These are phyloP conservation scores for Cladosporium sp. DNA, from an alignment of 2,329 filamentous ascomycete species.

Conservation along the genomic window DNA sequence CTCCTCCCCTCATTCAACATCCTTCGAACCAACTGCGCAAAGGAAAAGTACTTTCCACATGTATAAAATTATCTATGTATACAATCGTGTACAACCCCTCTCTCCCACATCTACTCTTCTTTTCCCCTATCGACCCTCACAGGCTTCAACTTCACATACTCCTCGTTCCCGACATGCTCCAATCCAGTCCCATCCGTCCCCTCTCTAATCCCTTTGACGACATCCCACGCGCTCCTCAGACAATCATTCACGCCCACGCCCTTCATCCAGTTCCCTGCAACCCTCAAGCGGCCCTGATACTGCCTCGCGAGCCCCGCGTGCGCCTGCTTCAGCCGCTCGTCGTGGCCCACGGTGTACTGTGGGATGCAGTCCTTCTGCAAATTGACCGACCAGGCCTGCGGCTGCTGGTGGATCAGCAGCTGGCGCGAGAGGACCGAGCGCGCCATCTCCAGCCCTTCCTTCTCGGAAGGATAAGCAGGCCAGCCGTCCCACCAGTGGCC, in stretches of 20 bases:
- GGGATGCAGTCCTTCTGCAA: conserved; percentile 72
- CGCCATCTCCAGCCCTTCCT: conserved; percentile 65
- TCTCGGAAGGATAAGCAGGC: conserved; percentile 54
- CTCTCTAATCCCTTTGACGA: conserved; percentile 39
- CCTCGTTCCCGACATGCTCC: conserved; percentile 24
- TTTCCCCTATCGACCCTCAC: neutral
- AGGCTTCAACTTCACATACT: conserved; percentile 7
- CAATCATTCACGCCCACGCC: conserved; percentile 47
- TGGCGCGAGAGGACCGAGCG: conserved; percentile 65
- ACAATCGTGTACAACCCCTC: too few relatives aligned
- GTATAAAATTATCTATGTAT: neutral
- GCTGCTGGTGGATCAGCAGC: conserved; percentile 60
- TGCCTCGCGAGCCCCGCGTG: conserved; percentile 48
- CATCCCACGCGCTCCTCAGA: conserved; percentile 50
- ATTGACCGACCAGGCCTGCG: conserved; percentile 55
- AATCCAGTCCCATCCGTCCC: conserved; percentile 27
- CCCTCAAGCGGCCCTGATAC: conserved; percentile 59
- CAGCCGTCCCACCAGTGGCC: conserved; percentile 82
- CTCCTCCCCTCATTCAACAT: too few relatives aligned
- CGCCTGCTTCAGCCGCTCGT: conserved; percentile 52
- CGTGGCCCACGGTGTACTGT: conserved; percentile 79
- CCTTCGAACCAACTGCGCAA: too few relatives aligned
- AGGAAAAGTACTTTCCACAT: too few relatives aligned
- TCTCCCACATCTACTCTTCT: neutral
- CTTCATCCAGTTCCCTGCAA: conserved; percentile 47